These are phyloP conservation scores for Suillus subalutaceus DNA, from an alignment of 768 basidiomycete species.

Conservation along the genomic window DNA sequence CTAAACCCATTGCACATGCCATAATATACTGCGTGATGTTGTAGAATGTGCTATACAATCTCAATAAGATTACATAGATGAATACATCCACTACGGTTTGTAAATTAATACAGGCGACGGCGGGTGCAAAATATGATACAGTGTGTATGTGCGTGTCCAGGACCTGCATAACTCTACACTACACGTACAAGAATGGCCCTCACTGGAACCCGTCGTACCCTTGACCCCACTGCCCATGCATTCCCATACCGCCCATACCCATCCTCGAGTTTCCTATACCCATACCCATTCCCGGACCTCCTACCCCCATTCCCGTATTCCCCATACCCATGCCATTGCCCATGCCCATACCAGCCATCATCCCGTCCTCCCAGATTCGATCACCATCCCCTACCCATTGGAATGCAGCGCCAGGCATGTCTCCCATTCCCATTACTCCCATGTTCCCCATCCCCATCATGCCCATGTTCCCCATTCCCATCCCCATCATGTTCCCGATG, in stretches of 20 bases:
- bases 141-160: neutral
- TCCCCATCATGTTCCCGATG: slow-evolving; percentile 37
- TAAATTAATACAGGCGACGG: neutral
- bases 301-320: slow-evolving; percentile 19
- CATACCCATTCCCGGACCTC: slow-evolving; percentile 35
- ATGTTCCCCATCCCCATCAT: slow-evolving; percentile 41
- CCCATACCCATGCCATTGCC: slow-evolving; percentile 23
- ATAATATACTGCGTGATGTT: neutral
- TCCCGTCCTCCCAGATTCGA: slow-evolving; percentile 46
- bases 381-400: slow-evolving; percentile 41
- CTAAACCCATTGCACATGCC: neutral
- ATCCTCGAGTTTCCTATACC: slow-evolving; percentile 37
- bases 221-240: slow-evolving; percentile 41
- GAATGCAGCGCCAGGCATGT: slow-evolving; percentile 29
- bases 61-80: neutral
- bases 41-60: neutral
- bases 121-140: neutral
- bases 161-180: neutral
- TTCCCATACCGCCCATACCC: slow-evolving; percentile 40
- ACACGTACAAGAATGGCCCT: slow-evolving; percentile 4
- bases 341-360: slow-evolving; percentile 42
- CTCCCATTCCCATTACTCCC: slow-evolving; percentile 40
- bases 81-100: neutral
- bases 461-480: slow-evolving; percentile 42
- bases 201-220: slow-evolving; percentile 36